Evolutionary conservation across 2,329 filamentous ascomycete genomes (phyloP).

Genomic region (Nothophoma quercina): DNA sequence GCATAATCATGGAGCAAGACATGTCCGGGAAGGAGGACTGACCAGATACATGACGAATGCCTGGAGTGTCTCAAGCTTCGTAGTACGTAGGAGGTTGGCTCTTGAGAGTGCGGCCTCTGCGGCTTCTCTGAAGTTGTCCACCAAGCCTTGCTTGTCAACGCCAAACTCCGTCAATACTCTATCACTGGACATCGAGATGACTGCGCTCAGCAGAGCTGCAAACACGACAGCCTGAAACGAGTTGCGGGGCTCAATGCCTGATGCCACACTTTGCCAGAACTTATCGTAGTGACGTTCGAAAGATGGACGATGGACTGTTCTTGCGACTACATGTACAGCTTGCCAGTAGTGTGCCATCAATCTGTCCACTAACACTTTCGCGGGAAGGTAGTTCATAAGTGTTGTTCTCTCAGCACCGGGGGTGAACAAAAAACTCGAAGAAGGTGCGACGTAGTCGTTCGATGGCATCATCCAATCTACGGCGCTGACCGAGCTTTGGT

Average conservation of each 20-base stretch:
- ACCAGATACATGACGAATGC: conserved; percentile 80
- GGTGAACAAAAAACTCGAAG: conserved; percentile 71
- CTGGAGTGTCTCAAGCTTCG: conserved; percentile 76
- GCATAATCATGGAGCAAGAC: too few relatives aligned
- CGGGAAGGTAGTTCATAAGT: conserved; percentile 68
- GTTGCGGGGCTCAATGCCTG: conserved; percentile 67
- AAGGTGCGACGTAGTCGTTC: conserved; percentile 71
- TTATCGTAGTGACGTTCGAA: conserved; percentile 70
- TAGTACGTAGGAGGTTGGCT: conserved; percentile 75
- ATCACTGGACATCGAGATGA: conserved; percentile 69
- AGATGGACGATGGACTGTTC: conserved; percentile 71
- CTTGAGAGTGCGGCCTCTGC: conserved; percentile 72
- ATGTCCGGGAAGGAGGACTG: too few relatives aligned
- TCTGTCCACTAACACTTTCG: conserved; percentile 64
- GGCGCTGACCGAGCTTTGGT: conserved; percentile 21
- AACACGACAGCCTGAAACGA: conserved; percentile 75
- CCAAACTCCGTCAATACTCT: conserved; percentile 62
- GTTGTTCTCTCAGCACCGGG: conserved; percentile 54
- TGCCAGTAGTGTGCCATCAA: conserved; percentile 72
- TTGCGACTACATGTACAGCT: conserved; percentile 72
- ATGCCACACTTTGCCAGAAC: conserved; percentile 70
- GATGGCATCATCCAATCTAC: conserved; percentile 68
- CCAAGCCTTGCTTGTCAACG: conserved; percentile 63
- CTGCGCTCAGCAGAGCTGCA: conserved; percentile 72
- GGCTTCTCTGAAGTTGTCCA: conserved; percentile 63